Evolutionary conservation across 2,329 filamentous ascomycete species (phyloP), one percentile per base, ranked within the genome.

Genomic region (Botrytis cinerea): DNA sequence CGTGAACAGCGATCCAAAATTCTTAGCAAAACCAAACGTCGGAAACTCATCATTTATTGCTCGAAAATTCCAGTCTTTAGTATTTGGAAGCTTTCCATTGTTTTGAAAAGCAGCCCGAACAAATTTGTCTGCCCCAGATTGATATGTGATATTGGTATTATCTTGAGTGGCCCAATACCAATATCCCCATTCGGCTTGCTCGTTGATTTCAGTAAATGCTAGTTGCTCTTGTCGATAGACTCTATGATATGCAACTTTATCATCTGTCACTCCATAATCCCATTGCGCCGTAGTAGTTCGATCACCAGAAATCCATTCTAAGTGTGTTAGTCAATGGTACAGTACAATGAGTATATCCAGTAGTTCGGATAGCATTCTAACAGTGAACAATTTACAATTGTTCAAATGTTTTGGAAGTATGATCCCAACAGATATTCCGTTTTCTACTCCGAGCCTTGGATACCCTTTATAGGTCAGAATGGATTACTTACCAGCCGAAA

Each of bases 161-260:
- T 86, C 84, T 40, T 89, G 88, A 5, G 89, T 94, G 20, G 91
- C 90, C 81, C 94, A 94, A 81, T 93, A 90, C 83, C 95, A 88
- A 69, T 88, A 90, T 2, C 94, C 94, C 94, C 94, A 97, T 83
- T 94, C 91, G 0, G 93, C 88, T 76, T 91, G 90, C 78, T 97
- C 91, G 59, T 83, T 83, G 20, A 84, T 83, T 80, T 97, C 94
- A 1, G 88, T 87, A 72, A 96, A 91, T 28, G 90, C 83, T 67
- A 88, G 83, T 81, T 95, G 91, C 14, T 84, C 81, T 75, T 86
- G 84, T 62, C 88, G 86, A 76, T 85, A 86, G 73, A 93, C 88
- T 67, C 87, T 86, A 82, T 93, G 91, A 78, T 91, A 93, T 9
- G 86, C 85, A 54, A 93, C 83, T 32, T 84, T 82, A 43, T 85